Percentiles rank a stretch among this genome's conserved stretches.
These are phyloP conservation scores for Alternaria solani DNA, from an alignment of 2,329 filamentous ascomycete species.

Conservation along the genomic window DNA sequence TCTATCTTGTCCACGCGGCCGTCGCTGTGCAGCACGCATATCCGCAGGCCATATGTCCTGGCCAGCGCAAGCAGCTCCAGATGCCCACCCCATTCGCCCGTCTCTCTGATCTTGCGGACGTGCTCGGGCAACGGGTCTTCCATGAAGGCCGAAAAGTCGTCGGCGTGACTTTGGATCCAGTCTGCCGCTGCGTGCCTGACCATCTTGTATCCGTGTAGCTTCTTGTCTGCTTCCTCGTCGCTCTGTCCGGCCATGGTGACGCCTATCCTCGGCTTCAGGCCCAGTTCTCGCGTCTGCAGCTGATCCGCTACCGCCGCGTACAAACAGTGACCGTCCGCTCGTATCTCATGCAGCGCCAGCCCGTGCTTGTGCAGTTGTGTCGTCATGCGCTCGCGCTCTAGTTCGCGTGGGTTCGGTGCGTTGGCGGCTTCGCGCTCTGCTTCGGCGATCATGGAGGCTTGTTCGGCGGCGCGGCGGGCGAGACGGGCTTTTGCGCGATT, in stretches of 20 bases:
- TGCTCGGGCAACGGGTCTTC: conserved; percentile 81
- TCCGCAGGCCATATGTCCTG: conserved; percentile 78
- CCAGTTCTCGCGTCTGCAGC: conserved; percentile 60
- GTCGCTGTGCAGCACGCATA: conserved; percentile 83
- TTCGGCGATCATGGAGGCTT: conserved; percentile 71
- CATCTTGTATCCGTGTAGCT: conserved; percentile 63
- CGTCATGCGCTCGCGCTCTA: conserved; percentile 67
- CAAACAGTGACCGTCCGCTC: conserved; percentile 91
- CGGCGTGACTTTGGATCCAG: conserved; percentile 76
- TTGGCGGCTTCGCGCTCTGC: conserved; percentile 76
- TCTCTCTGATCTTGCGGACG: conserved; percentile 78
- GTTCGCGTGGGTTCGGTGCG: conserved; percentile 50
- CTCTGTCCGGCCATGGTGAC: conserved; percentile 30
- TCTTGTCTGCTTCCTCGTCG: conserved; percentile 1
- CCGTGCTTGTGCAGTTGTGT: conserved; percentile 68
- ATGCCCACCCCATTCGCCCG: conserved; percentile 96
- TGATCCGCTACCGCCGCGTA: conserved; percentile 93
- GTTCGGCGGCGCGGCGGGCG: conserved; percentile 86
- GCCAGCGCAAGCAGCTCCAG: conserved; percentile 87
- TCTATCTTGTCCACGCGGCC: conserved; percentile 80
- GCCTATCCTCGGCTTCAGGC: conserved; percentile 46
- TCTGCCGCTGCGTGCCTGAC: conserved; percentile 76
- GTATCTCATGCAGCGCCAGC: conserved; percentile 79
- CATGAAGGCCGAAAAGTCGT: conserved; percentile 86
- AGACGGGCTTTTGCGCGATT: conserved; percentile 93